Percentiles rank a stretch among this genome's conserved stretches.
Conservation (phyloP, 2,329 filamentous ascomycete genomes). For the Trichoderma simmonsii region DNA sequence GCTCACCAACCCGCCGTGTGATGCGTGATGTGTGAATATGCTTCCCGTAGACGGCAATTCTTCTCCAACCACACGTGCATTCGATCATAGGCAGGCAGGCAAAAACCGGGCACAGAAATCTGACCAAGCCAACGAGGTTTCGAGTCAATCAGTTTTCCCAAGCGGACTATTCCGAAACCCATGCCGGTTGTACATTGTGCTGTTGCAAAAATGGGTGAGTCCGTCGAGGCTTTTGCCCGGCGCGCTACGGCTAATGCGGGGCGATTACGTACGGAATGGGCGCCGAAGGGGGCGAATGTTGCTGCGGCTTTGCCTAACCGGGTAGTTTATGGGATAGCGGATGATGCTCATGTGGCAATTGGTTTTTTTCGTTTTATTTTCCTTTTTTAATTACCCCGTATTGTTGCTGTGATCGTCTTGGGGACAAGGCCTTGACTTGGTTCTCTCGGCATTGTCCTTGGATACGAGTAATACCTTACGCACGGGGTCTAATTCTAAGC, state of each 20-base stretch:
- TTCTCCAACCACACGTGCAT: conserved; percentile 2
- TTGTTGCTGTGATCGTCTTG: neutral
- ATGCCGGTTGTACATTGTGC: neutral
- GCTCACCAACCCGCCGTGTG: neutral
- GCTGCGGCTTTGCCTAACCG: neutral
- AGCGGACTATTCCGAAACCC: conserved; percentile 15
- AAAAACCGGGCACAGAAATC: conserved; percentile 4
- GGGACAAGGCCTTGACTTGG: neutral
- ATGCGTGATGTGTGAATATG: neutral
- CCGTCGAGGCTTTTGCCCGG: neutral
- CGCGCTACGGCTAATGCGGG: conserved; percentile 14
- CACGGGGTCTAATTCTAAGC: neutral
- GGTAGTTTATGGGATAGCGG: neutral
- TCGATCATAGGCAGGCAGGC: conserved; percentile 5
- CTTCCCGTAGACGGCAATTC: neutral
- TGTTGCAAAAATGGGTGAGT: neutral
- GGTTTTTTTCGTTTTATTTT: neutral
- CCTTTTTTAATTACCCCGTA: neutral
- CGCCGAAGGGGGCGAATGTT: neutral
- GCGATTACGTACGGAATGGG: conserved; percentile 19
- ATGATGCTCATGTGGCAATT: neutral
- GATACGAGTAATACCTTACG: neutral
- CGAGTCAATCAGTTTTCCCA: neutral
- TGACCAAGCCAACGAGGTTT: neutral
- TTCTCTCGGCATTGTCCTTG: neutral